Percentiles rank a stretch among this genome's conserved stretches.
Evolutionary conservation across 371 early-diverging fungal genomes (phyloP).

Genomic region (Syncephalastrum contaminatum): DNA sequence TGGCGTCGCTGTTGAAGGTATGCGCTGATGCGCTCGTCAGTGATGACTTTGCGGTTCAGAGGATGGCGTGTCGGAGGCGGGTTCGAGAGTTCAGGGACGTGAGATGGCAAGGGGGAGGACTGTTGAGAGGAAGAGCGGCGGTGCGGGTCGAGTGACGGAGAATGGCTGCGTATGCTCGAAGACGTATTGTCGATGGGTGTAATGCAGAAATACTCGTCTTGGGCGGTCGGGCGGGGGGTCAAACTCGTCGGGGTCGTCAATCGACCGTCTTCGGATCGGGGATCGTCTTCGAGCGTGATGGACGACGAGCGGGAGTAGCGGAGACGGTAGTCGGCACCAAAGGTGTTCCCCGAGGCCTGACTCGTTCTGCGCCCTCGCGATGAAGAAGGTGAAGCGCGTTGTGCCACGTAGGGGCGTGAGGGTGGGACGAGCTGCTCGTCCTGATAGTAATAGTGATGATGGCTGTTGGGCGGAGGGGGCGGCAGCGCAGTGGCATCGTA

Average conservation of each 20-base stretch:
- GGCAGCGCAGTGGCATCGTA: constrained; percentile 12
- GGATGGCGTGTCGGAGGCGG: constrained; percentile 22
- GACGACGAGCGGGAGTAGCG: constrained; percentile 17
- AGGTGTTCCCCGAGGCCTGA: constrained; percentile 22
- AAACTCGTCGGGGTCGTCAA: constrained; percentile 5
- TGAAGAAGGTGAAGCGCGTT: neutral
- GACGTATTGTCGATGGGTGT: constrained; percentile 5
- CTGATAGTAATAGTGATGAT: constrained; percentile 3
- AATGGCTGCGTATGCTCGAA: constrained; percentile 8
- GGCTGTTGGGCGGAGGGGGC: constrained; percentile 3
- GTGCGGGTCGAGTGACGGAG: constrained; percentile 7
- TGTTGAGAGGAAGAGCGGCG: constrained; percentile 9
- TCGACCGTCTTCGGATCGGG: neutral
- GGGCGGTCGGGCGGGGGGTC: neutral
- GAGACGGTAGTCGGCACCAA: constrained; percentile 18
- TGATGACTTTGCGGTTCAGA: constrained; percentile 30
- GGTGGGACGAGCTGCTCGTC: constrained; percentile 14
- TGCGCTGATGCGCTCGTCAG: constrained; percentile 34
- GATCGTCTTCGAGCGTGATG: constrained; percentile 5
- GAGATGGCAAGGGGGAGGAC: neutral
- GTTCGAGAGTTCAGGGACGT: constrained; percentile 1
- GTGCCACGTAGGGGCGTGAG: constrained; percentile 12
- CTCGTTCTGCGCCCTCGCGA: constrained; percentile 12
- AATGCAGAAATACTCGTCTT: constrained; percentile 7
- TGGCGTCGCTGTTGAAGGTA: constrained; percentile 25